Evolutionary conservation across 1,284 basidiomycete genomes (phyloP).

Genomic region (Trichosporon coremiiforme): DNA sequence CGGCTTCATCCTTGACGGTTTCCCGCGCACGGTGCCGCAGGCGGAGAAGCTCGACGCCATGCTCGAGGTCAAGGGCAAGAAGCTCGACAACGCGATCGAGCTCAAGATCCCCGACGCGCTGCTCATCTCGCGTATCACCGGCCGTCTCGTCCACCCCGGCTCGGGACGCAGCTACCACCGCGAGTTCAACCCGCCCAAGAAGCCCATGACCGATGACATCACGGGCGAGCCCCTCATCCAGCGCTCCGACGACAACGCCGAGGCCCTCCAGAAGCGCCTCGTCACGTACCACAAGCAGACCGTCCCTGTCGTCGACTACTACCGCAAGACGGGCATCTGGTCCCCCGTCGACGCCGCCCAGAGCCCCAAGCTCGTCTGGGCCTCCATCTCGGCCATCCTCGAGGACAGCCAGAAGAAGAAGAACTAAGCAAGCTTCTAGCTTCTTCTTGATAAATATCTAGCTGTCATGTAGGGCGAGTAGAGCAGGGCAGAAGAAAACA

Average conservation of each 20-base stretch:
- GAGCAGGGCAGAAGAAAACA: background rate
- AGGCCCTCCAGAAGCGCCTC: slow-evolving; percentile 88
- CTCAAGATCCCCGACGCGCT: slow-evolving; percentile 91
- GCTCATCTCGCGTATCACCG: slow-evolving; percentile 95
- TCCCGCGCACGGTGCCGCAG: slow-evolving; percentile 97
- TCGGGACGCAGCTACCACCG: slow-evolving; percentile 92
- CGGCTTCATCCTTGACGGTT: slow-evolving; percentile 97
- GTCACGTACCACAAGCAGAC: slow-evolving; percentile 86
- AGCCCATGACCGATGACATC: slow-evolving; percentile 86
- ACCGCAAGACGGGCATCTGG: slow-evolving; percentile 88
- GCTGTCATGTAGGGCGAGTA: background rate
- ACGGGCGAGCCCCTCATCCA: slow-evolving; percentile 94
- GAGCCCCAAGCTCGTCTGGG: slow-evolving; percentile 88
- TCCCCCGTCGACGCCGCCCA: slow-evolving; percentile 89
- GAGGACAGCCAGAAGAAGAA: slow-evolving; percentile 27
- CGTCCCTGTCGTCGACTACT: slow-evolving; percentile 94
- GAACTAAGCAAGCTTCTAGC: slow-evolving; percentile 24
- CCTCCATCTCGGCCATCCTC: slow-evolving; percentile 62
- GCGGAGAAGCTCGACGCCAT: slow-evolving; percentile 94
- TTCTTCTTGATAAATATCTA: background rate
- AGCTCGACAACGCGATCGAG: slow-evolving; percentile 87
- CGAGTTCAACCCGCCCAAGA: slow-evolving; percentile 91
- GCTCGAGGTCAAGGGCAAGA: slow-evolving; percentile 78
- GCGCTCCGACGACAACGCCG: slow-evolving; percentile 88
- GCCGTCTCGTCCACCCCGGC: slow-evolving; percentile 86